Evolutionary conservation across 1,284 basidiomycete species (phyloP), one percentile per base, ranked within the genome.

Genomic region (Sanguinoderma infundibulare): DNA sequence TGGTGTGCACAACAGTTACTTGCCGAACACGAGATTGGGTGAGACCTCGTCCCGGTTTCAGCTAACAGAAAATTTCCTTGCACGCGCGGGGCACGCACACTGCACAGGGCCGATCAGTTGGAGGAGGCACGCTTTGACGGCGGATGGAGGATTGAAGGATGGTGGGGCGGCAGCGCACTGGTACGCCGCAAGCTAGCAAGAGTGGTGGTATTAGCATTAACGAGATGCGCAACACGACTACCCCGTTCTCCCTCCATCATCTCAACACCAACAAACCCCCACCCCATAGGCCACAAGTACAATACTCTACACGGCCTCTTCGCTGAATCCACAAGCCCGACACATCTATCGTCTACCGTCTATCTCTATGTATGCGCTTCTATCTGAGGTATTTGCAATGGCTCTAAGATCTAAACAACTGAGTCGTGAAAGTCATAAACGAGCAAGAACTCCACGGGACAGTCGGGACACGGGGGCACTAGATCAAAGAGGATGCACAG

Each of bases 21-120:
- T 35, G 93, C 94, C 4, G 96, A 97, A 72, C 92, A 97, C 71
- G 95, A 98, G 77, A 92, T 98, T 51, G 83, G 82, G 56, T 89
- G 57, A 67, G 53, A 55, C 20, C 2, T 9, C 20, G 34, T 9
- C 34, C 12, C 12, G 12, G 12, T n/a, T n/a, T n/a, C n/a, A n/a
- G n/a, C n/a, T 34, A 34, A 34, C 2, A 34, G 12, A 34, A 34
- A 34, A 34, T 34, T 8, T 8, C 12, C 42, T 28, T 7, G 24
- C 14, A 15, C 14, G 6, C 42, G 14, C n/a, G n/a, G n/a, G n/a
- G n/a, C 12, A 26, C 9, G 10, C 24, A 46, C 24, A 46, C 24
- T 28, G 24, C 24, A 15, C 1, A 22, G 42, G 42, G 2, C 42
- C 24, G 42, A 28, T 26, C 22, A 28, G 12, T 26, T 15, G 14